Evolutionary conservation across 768 basidiomycete genomes (phyloP).

Genomic region (Candolleomyces eurysporus): DNA sequence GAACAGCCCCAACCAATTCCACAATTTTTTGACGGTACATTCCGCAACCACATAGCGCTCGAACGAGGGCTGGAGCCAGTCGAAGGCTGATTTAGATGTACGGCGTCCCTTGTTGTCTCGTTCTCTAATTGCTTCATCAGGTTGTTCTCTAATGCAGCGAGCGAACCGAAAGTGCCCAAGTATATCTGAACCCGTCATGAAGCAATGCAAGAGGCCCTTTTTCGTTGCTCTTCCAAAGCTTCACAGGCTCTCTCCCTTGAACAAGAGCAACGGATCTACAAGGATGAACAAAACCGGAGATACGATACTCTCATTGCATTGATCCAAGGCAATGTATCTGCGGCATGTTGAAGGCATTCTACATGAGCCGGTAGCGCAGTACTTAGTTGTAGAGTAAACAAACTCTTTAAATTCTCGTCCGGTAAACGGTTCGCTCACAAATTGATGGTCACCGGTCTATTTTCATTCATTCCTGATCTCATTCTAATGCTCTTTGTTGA

Average conservation of each 20-base stretch:
- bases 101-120: constrained; percentile 9
- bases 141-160: constrained; percentile 48
- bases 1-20: constrained; percentile 70
- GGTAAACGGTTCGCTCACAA: no score
- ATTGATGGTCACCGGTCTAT: no score
- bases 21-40: constrained; percentile 75
- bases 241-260: constrained; percentile 6
- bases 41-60: constrained; percentile 57
- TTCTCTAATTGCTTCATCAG: constrained; percentile 1
- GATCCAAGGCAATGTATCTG: no score
- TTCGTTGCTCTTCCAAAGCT: constrained; percentile 27
- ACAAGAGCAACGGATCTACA: no score
- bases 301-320: no score
- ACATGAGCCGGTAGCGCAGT: no score
- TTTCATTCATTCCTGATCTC: no score
- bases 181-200: constrained; percentile 74
- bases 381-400: no score
- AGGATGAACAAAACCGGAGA: no score
- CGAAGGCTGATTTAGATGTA: constrained; percentile 66
- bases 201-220: constrained; percentile 62
- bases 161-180: constrained; percentile 69
- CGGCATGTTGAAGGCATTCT: no score
- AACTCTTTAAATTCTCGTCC: no score
- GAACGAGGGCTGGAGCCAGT: constrained; percentile 48
- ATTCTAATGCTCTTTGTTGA: no score